Percentiles rank a stretch among this genome's conserved stretches.
phyloP scores from a whole-genome alignment of 2,329 filamentous ascomycete genomes.

The Fusarium udum region DNA sequence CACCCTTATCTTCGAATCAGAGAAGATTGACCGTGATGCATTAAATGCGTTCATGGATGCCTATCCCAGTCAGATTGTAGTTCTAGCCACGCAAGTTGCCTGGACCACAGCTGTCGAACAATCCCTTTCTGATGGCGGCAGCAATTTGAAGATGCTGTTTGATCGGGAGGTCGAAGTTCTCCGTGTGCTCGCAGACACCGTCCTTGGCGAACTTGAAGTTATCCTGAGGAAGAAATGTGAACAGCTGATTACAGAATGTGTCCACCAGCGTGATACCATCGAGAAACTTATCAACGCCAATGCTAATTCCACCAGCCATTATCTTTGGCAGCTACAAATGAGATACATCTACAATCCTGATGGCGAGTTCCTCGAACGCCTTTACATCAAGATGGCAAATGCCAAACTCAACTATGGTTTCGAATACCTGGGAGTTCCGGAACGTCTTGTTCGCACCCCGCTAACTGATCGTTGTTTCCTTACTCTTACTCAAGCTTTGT shows the following conservation, averaged over 20 bases:
- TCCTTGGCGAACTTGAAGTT: slow-evolving; percentile 86
- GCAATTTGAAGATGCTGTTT: slow-evolving; percentile 74
- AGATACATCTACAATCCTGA: slow-evolving; percentile 88
- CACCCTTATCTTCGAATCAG: slow-evolving; percentile 76
- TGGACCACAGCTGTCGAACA: slow-evolving; percentile 91
- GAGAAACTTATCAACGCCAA: slow-evolving; percentile 82
- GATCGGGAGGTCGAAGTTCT: slow-evolving; percentile 87
- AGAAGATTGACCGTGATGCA: slow-evolving; percentile 73
- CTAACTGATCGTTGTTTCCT: slow-evolving; percentile 98
- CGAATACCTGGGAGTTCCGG: slow-evolving; percentile 95
- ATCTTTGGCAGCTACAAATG: slow-evolving; percentile 96
- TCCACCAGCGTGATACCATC: slow-evolving; percentile 95
- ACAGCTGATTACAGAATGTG: slow-evolving; percentile 97
- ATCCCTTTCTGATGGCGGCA: slow-evolving; percentile 76
- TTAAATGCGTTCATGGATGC: slow-evolving; percentile 83
- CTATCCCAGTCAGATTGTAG: slow-evolving; percentile 94
- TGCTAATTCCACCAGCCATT: slow-evolving; percentile 80
- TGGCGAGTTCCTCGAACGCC: slow-evolving; percentile 81
- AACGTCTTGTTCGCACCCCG: slow-evolving; percentile 94
- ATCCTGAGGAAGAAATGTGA: slow-evolving; percentile 96
- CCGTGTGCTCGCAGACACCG: slow-evolving; percentile 84
- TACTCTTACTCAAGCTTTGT: slow-evolving; percentile 94
- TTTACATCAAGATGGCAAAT: slow-evolving; percentile 97
- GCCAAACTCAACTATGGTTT: slow-evolving; percentile 96
- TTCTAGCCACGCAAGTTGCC: slow-evolving; percentile 90